Percentiles rank a stretch among this genome's conserved stretches.
phyloP scores from a whole-genome alignment of 257 asterid genomes.

The Verbena officinalis region DNA sequence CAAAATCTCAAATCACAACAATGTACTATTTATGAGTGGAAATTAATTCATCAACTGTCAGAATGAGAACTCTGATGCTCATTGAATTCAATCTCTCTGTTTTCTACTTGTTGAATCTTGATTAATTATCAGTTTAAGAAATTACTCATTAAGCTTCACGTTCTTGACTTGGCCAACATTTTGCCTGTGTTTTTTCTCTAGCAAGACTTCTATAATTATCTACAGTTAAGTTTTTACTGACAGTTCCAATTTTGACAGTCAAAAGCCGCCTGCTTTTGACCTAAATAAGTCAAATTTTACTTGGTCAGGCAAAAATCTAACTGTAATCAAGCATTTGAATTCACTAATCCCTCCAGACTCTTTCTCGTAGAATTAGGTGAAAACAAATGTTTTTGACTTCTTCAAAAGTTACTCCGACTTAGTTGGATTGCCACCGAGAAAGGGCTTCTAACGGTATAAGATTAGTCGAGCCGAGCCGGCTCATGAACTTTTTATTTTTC shows the following conservation, averaged over 20 bases:
- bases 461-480: no score
- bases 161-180: slow-evolving; percentile 2
- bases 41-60: background rate
- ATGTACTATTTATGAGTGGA: background rate
- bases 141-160: background rate
- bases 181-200: slow-evolving; percentile 9
- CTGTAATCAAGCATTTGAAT: slow-evolving; percentile 11
- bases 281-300: background rate
- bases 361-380: background rate
- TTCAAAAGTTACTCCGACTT: no score
- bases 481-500: no score
- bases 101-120: background rate
- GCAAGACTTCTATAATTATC: background rate
- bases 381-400: no score
- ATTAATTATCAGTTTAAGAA: background rate
- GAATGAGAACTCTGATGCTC: background rate
- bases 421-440: no score
- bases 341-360: background rate
- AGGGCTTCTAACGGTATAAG: no score
- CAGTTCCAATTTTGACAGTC: background rate
- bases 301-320: background rate
- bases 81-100: background rate
- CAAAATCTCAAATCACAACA: no score
- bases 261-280: slow-evolving; percentile 14
- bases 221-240: background rate